Evolutionary conservation across 306 rosid genomes (phyloP).

Genomic region (Acacia melanoxylon): DNA sequence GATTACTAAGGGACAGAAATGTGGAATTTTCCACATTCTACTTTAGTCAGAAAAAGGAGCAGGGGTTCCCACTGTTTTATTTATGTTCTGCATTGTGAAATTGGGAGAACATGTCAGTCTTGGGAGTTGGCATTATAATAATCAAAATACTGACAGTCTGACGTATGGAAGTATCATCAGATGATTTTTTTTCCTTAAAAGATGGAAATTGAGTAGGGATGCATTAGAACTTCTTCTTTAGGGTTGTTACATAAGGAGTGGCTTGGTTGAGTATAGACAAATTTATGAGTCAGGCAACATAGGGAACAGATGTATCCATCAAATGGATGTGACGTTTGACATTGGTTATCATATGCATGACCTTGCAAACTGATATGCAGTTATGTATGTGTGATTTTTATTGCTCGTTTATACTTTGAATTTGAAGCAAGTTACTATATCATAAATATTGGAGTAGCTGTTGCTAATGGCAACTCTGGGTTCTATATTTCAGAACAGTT

Average conservation of each 20-base stretch:
- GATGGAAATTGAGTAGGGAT: slow-evolving; percentile 17
- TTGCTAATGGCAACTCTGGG: slow-evolving; percentile 44
- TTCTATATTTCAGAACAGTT: slow-evolving; percentile 47
- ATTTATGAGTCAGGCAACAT: background rate
- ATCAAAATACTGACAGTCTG: background rate
- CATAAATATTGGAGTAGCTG: slow-evolving; percentile 32
- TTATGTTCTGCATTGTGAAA: slow-evolving; percentile 20
- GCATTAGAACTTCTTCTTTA: background rate
- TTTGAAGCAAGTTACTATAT: slow-evolving; percentile 18
- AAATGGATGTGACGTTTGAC: background rate
- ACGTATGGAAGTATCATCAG: background rate
- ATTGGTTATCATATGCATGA: slow-evolving; percentile 7
- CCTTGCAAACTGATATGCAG: background rate
- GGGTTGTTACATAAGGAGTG: background rate
- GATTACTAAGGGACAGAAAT: slow-evolving; percentile 3
- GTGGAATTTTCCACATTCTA: background rate
- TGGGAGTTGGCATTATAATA: background rate
- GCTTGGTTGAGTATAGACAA: slow-evolving; percentile 12
- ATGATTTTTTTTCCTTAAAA: background rate
- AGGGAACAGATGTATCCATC: slow-evolving; percentile 1
- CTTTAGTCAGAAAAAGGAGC: slow-evolving; percentile 19
- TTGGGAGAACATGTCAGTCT: background rate
- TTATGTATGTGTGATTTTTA: background rate
- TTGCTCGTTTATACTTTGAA: background rate
- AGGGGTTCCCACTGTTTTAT: slow-evolving; percentile 15